Evolutionary conservation across 306 rosid genomes (phyloP), one percentile per base, ranked within the genome.

Genomic region (Sicyos edulis): DNA sequence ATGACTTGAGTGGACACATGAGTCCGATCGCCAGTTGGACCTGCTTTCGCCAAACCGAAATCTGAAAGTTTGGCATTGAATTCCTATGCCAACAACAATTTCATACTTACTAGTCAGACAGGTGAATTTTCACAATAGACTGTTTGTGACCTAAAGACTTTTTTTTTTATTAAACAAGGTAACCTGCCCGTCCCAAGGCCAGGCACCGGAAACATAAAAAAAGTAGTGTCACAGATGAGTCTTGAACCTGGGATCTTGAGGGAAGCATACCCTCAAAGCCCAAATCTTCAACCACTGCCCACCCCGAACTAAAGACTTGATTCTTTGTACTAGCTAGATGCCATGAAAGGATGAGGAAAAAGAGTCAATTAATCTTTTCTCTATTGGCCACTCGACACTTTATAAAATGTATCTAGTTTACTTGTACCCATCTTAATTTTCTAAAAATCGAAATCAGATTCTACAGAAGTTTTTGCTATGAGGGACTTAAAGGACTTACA

Each of bases 1-100:
- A 90, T 77, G 66, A 88, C 95, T 82, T 85, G 96, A 76, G 96
- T 90, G 69, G 96, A 86, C 14, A 90, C 96, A 77, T 90, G 96
- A 86, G 95, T 90, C 45, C 85, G 80, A 74, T 88, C 95, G 15
- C 92, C 96, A 4, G 91, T 86, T 42, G 96, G 96, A 65, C 96
- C 96, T 3, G 83, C 89, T 82, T 86, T 90, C 0, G 96, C 96
- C 77, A 88, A 76, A 52, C 96, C 96, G 61, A 90, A 90, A 79
- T 90, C 96, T 13, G 95, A 90, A 10, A 90, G 87, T 73, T 85
- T 88, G 3, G 95, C 83, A 74, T 85, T 86, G 85, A 85, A 90
- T 45, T 90, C 96, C 96, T 74, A 61, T 26, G 60, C 11, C 17
- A 16, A 58, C 5, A 55, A 67, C 12, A 13, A 13, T 19, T 71